Base-by-base conservation (phyloP, 805 yeast species). In the Ogataea glucozyma region DNA sequence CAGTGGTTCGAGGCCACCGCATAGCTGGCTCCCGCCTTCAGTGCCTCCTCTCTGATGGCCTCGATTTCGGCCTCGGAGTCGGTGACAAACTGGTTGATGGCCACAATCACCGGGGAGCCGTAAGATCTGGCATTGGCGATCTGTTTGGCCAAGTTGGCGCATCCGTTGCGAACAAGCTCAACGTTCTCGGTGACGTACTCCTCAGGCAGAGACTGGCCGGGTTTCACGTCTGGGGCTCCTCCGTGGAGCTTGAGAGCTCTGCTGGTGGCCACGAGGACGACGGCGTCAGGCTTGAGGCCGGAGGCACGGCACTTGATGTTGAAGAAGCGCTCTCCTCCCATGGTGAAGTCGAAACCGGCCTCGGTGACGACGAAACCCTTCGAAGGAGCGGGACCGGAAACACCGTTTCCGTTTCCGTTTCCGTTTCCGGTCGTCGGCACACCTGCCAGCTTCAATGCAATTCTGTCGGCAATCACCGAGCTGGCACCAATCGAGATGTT, bases 301-400 rank as follows among this genome's bases (percentile, higher is more conserved):
- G 88, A 80, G 8, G 89, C 75, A 61, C 93, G 76, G 63, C 90
- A 83, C 65, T 85, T 85, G 69, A 85, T 85, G 66, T 85, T 84
- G 64, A 83, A 72, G 66, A 85, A 85, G 67, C 95, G 73, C 70
- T 85, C 95, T 64, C 95, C 95, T 61, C 95, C 95, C 95, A 85
- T 85, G 39, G 93, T 85, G 73, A 85, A 85, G 66, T 85, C 95
- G 68, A 85, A 85, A 49, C 95, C 95, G 14, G 95, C 95, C 65
- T 85, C 95, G 36, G 95, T 85, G 41, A 85, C 84, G 48, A 85
- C 95, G 55, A 78, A 85, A 48, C 95, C 93, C 53, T 75, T 76
- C 57, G 75, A 76, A 42, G 72, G 72, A 38, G 67, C 56, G 13
- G 33, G n/a, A n/a, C n/a, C n/a, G n/a, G n/a, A n/a, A n/a, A n/a